Conservation (phyloP, 352 stramenopile genomes). For the Pythium sukuiense region DNA sequence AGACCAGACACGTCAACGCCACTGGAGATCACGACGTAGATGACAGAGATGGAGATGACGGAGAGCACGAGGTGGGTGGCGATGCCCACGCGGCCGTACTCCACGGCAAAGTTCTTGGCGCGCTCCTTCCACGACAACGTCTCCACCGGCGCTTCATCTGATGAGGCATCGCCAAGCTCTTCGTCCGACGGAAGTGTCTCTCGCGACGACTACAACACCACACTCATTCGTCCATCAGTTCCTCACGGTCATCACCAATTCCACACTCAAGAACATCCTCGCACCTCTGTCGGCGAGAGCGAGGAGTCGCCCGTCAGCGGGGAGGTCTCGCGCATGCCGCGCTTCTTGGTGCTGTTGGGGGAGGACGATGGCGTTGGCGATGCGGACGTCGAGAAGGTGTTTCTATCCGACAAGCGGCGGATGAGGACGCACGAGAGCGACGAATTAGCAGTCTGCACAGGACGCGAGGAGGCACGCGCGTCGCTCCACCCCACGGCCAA, state of each 20-base stretch:
- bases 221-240: background rate
- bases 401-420: constrained; percentile 29
- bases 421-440: constrained; percentile 21
- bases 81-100: constrained; percentile 80
- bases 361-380: constrained; percentile 15
- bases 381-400: constrained; percentile 33
- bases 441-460: constrained; percentile 27
- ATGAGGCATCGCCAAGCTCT: constrained; percentile 28
- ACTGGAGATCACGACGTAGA: constrained; percentile 71
- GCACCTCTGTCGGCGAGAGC: constrained; percentile 19
- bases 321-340: constrained; percentile 27
- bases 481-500: background rate
- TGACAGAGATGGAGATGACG: constrained; percentile 65
- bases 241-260: background rate
- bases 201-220: constrained; percentile 9
- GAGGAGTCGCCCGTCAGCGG: constrained; percentile 9
- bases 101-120: constrained; percentile 78
- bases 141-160: constrained; percentile 2
- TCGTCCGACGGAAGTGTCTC: constrained; percentile 8
- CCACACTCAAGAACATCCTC: background rate
- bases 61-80: constrained; percentile 79
- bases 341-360: constrained; percentile 16
- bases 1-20: constrained; percentile 65
- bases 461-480: background rate
- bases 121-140: constrained; percentile 60